Base-by-base conservation (phyloP, 345 rosid species). In the Erysimum cheiranthoides region DNA sequence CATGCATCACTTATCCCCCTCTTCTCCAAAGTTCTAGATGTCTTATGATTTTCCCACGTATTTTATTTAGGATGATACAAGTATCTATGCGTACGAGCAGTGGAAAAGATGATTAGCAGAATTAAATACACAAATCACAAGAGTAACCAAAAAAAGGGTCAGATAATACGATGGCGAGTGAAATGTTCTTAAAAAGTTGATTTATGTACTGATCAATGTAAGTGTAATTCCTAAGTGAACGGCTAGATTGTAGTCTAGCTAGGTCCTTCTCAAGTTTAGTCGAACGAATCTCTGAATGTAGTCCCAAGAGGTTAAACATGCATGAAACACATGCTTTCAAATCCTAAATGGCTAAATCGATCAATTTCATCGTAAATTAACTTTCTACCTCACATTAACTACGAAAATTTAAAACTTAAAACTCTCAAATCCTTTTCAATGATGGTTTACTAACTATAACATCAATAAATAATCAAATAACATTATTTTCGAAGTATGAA, bases 1-100 rank as follows among this genome's bases (percentile, higher is more conserved):
- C 87, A 82, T 85, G 84, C 90, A 85, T 28, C 67, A 59, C 14
- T 28, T 36, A 27, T 73, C 36, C 7, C 8, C 17, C 6, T 63
- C 6, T 63, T 43, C 61, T 65, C 60, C 8, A 10, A 54, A 65
- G 4, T 58, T 16, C 14, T 31, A 42, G 5, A 57, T 66, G 28
- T 73, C 13, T 14, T 25, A 40, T 56, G 6, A 25, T 61, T 36
- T 35, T 61, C 68, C 28, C 17, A 54, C 60, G 60, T 71, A 18
- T 47, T 17, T 43, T 63, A 13, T 43, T 10, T 69, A 36, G 52
- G 17, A 39, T 40, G 28, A 47, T 53, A 27, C 73, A 39, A 6
- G 39, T 68, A 32, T 18, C n/a, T 35, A 50, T 28, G 36, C n/a
- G 14, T 36, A 38, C 14, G n/a, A 16, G 21, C 52, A 46, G 10